A percentile compares a stretch with the other conserved stretches of the same genome.
Conservation (phyloP, 2,329 filamentous ascomycete species). For the Stagonosporopsis vannaccii region DNA sequence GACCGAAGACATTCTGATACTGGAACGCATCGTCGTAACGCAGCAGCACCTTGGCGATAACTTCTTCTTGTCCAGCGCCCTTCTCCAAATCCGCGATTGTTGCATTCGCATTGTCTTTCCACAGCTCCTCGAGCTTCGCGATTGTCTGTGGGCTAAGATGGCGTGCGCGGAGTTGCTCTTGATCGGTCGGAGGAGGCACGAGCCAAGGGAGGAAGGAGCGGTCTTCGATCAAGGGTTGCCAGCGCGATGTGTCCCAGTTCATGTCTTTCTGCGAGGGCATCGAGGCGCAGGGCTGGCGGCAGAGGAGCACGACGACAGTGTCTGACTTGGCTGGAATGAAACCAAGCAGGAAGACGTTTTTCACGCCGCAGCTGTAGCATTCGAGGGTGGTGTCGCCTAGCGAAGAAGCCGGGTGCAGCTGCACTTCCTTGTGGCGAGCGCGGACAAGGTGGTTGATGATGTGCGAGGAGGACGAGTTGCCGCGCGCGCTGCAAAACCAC, state of each 20-base stretch:
- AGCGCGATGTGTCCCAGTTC: conserved; percentile 98
- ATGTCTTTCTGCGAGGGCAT: conserved; percentile 98
- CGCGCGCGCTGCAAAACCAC: conserved; percentile 98
- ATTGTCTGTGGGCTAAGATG: conserved; percentile 95
- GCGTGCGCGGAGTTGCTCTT: conserved; percentile 92
- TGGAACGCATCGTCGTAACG: conserved; percentile 98
- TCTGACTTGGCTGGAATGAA: conserved; percentile 99
- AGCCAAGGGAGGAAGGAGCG: conserved; percentile 95
- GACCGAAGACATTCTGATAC: conserved; percentile 98
- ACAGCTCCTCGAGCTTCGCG: conserved; percentile 95
- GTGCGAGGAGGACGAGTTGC: conserved; percentile 95
- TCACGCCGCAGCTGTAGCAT: conserved; percentile 99
- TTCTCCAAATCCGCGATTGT: conserved; percentile 93
- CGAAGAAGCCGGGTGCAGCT: conserved; percentile 90
- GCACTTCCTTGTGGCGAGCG: conserved; percentile 97
- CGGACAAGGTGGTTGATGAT: conserved; percentile 98
- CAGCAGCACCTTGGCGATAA: conserved; percentile 88
- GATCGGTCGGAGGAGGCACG: conserved; percentile 85
- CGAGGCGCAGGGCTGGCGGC: conserved; percentile 93
- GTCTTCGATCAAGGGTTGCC: conserved; percentile 97
- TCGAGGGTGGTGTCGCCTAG: conserved; percentile 96
- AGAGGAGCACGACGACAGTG: conserved; percentile 94
- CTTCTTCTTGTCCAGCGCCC: conserved; percentile 88
- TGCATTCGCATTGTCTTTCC: conserved; percentile 92
- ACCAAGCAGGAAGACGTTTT: conserved; percentile 96